Conservation (phyloP, 768 basidiomycete species). For the Pisolithus albus region DNA sequence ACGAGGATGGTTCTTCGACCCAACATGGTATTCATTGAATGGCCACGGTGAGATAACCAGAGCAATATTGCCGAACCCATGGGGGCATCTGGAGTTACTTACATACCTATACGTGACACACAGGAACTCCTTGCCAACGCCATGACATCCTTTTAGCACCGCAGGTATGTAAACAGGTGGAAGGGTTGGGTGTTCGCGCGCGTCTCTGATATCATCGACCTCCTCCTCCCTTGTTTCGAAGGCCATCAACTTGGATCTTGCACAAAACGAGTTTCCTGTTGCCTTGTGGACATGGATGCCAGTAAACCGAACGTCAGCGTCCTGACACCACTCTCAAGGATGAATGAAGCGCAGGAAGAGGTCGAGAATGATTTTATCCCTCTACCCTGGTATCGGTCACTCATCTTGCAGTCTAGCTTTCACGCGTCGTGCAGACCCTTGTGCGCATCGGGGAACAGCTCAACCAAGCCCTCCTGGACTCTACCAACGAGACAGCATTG, state of each 20-base stretch:
- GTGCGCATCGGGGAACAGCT: constrained; percentile 28
- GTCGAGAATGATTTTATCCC: constrained; percentile 6
- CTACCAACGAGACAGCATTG: constrained; percentile 17
- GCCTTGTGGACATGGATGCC: neutral
- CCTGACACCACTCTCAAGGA: constrained; percentile 14
- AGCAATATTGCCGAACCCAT: constrained; percentile 11
- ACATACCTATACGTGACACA: constrained; percentile 11
- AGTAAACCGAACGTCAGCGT: neutral
- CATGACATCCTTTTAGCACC: neutral
- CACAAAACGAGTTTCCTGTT: neutral
- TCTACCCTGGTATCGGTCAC: neutral
- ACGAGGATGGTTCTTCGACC: neutral
- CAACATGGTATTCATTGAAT: constrained; percentile 7
- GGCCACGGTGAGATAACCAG: neutral
- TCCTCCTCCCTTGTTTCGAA: neutral
- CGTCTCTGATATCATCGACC: constrained; percentile 3
- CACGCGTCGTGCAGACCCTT: constrained; percentile 23
- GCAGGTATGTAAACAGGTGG: neutral
- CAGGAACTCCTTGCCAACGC: neutral
- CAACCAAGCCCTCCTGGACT: constrained; percentile 12
- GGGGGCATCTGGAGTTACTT: neutral
- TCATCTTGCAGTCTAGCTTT: constrained; percentile 8
- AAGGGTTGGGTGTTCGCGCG: neutral
- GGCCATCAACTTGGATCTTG: neutral
- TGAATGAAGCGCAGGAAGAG: constrained; percentile 23